These are phyloP conservation scores for Boletus reticulatus DNA, from an alignment of 768 basidiomycete genomes.

Conservation along the genomic window DNA sequence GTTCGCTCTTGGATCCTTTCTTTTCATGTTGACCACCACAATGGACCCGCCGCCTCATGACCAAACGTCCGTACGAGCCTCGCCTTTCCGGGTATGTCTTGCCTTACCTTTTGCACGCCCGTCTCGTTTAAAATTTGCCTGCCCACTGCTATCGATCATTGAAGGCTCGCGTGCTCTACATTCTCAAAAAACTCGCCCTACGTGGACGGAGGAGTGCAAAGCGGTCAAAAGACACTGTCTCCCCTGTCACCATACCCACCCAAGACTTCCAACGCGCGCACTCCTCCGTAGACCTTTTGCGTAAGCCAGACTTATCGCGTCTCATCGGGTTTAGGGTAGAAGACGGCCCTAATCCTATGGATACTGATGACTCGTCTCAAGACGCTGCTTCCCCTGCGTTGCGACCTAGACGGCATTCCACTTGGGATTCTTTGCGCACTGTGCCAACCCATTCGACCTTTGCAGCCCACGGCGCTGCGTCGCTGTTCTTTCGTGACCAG, in stretches of 20 bases:
- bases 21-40: conserved; percentile 17
- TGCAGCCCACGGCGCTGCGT: conserved; percentile 7
- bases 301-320: conserved; percentile 23
- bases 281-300: conserved; percentile 35
- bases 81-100: conserved; percentile 29
- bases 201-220: conserved; percentile 33
- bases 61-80: conserved; percentile 22
- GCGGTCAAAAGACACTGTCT: conserved; percentile 28
- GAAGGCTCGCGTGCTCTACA: conserved; percentile 37
- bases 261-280: conserved; percentile 25
- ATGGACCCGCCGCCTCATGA: conserved; percentile 29
- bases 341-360: conserved; percentile 24
- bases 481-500: conserved; percentile 14
- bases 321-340: conserved; percentile 24
- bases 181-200: conserved; percentile 35
- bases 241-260: conserved; percentile 22
- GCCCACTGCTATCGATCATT: background rate
- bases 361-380: conserved; percentile 32
- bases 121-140: conserved; percentile 15
- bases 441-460: conserved; percentile 9
- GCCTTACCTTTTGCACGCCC: background rate
- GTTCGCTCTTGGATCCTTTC: conserved; percentile 7
- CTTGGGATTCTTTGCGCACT: conserved; percentile 17
- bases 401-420: conserved; percentile 23
- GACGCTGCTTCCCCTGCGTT: conserved; percentile 22